A percentile compares a stretch with the other conserved stretches of the same genome.
phyloP scores from a whole-genome alignment of 495 filamentous ascomycete genomes.

The Penicillium canariense region DNA sequence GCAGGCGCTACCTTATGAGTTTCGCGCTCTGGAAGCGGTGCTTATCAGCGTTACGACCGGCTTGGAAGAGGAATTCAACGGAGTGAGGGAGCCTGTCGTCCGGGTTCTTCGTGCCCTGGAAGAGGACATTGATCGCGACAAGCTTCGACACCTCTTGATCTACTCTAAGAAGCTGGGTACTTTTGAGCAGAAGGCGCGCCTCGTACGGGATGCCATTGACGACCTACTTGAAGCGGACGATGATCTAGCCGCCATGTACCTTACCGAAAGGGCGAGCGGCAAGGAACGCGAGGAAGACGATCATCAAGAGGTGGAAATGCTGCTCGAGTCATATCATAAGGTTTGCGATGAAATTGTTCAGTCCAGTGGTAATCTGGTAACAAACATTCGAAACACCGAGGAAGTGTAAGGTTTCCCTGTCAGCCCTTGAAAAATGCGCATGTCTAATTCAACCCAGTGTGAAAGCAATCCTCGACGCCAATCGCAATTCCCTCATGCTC shows the following conservation, averaged over 20 bases:
- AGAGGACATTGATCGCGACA: constrained; percentile 95
- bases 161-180: constrained; percentile 94
- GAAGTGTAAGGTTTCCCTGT: constrained; percentile 70
- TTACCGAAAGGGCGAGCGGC: constrained; percentile 79
- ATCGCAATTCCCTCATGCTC: constrained; percentile 97
- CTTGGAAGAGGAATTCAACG: constrained; percentile 89
- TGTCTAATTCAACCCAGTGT: constrained; percentile 53
- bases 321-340: constrained; percentile 96
- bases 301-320: constrained; percentile 94
- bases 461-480: constrained; percentile 93
- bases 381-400: constrained; percentile 95
- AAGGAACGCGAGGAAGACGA: constrained; percentile 75
- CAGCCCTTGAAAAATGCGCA: not conserved
- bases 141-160: constrained; percentile 82
- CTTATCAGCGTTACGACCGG: constrained; percentile 71
- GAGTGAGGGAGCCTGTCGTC: constrained; percentile 87
- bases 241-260: constrained; percentile 91
- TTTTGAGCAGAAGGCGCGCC: constrained; percentile 93
- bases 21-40: constrained; percentile 57
- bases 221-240: constrained; percentile 98
- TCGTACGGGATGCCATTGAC: constrained; percentile 93
- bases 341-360: constrained; percentile 98
- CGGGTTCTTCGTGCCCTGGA: constrained; percentile 84
- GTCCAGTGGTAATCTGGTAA: constrained; percentile 85
- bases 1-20: constrained; percentile 61